Percentiles rank a stretch among this genome's conserved stretches.
Evolutionary conservation across 129 eudicot genomes (phyloP).

Genomic region (Oenanthe sinensis): DNA sequence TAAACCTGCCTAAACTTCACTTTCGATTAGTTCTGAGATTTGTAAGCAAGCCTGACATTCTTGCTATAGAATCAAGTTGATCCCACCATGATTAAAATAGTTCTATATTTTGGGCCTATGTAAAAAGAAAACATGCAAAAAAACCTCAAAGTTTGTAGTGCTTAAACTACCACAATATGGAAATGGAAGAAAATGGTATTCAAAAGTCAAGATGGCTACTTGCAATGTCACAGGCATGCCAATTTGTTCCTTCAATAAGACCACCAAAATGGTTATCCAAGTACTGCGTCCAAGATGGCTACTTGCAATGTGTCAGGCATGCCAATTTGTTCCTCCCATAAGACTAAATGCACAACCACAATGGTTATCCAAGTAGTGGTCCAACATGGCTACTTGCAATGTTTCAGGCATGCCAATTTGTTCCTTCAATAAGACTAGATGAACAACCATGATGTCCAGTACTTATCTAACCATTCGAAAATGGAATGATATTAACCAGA

Average conservation of each 20-base stretch:
- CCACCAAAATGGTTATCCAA: neutral
- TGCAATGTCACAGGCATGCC: neutral
- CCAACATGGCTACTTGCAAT: neutral
- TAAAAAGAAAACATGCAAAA: neutral
- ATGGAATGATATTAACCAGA: neutral
- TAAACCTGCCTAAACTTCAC: neutral
- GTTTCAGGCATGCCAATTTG: neutral
- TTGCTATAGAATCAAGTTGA: neutral
- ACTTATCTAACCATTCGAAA: neutral
- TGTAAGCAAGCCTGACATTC: neutral
- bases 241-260: too few species aligned
- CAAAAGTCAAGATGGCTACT: neutral
- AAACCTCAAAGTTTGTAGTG: neutral
- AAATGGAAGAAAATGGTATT: too few species aligned
- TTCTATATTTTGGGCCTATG: neutral
- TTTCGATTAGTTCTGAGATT: too few species aligned
- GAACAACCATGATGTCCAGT: neutral
- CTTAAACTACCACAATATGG: too few species aligned
- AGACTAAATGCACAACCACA: neutral
- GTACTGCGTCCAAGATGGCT: neutral
- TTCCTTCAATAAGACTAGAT: too few species aligned
- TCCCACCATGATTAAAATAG: neutral
- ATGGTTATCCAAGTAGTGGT: neutral
- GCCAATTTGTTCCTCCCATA: too few species aligned
- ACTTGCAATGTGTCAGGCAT: neutral